Percentiles rank a stretch among this genome's conserved stretches.
These are phyloP conservation scores for Chaetothyriales sp. DNA, from an alignment of 2,329 filamentous ascomycete genomes.

Conservation along the genomic window DNA sequence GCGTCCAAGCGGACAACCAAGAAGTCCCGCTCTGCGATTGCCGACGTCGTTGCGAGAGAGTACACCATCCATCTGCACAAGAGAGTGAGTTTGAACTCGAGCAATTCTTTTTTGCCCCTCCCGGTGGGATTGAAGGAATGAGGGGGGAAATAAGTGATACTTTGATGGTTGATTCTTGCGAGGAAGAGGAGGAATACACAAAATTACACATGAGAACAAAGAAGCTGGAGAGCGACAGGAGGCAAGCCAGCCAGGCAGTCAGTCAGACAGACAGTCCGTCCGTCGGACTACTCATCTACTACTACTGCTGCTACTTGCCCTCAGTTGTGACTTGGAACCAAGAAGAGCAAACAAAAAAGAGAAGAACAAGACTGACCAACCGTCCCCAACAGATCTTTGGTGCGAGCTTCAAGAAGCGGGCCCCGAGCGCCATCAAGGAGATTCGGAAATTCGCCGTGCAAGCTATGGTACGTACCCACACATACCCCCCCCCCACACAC, in stretches of 20 bases:
- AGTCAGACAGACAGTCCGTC: no score
- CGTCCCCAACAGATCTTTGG: constrained; percentile 62
- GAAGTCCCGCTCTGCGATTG: constrained; percentile 83
- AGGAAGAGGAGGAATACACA: no score
- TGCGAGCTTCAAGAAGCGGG: constrained; percentile 98
- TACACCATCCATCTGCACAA: constrained; percentile 99
- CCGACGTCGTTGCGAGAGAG: constrained; percentile 97
- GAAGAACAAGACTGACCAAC: not conserved
- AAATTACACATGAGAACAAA: no score
- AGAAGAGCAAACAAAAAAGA: not conserved
- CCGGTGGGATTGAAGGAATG: no score
- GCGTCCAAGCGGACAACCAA: constrained; percentile 54
- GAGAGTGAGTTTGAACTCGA: constrained; percentile 54
- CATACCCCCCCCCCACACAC: not conserved
- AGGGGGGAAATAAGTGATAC: not conserved
- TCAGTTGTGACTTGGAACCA: no score
- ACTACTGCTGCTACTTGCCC: no score
- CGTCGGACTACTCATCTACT: no score
- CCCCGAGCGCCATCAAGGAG: constrained; percentile 98
- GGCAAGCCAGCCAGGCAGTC: no score
- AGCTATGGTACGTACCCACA: constrained; percentile 68
- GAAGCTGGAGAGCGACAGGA: no score
- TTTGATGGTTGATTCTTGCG: no score
- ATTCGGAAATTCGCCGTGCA: constrained; percentile 85
- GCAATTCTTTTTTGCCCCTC: no score